Evolutionary conservation across 2,329 filamentous ascomycete species (phyloP).

Genomic region (Laburnicola sp.): DNA sequence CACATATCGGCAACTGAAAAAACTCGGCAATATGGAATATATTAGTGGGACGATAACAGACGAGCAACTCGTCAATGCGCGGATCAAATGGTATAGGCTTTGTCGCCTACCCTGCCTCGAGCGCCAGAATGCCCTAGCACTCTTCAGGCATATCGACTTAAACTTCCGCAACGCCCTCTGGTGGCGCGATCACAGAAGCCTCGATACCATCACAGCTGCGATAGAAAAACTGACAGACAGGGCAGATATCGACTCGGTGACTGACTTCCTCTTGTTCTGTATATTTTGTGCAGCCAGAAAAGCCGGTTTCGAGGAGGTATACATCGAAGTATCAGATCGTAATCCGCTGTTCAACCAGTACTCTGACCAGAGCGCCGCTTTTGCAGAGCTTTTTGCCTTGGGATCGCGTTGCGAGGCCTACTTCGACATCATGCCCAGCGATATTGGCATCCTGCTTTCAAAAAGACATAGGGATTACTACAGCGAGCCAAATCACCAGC

Average conservation of each 20-base stretch:
- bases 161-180: constrained; percentile 34
- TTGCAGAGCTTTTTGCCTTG: constrained; percentile 65
- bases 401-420: constrained; percentile 66
- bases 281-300: constrained; percentile 62
- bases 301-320: constrained; percentile 63
- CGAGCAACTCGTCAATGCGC: constrained; percentile 34
- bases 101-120: constrained; percentile 30
- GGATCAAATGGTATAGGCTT: constrained; percentile 43
- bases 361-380: constrained; percentile 65
- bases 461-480: constrained; percentile 50
- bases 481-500: constrained; percentile 47
- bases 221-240: constrained; percentile 29
- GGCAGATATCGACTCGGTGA: constrained; percentile 33
- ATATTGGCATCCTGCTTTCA: constrained; percentile 41
- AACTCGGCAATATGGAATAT: constrained; percentile 43
- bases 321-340: constrained; percentile 63
- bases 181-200: constrained; percentile 32
- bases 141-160: constrained; percentile 38
- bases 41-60: constrained; percentile 33
- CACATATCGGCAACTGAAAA: constrained; percentile 41
- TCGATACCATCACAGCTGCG: constrained; percentile 37
- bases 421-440: constrained; percentile 56
- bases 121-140: constrained; percentile 26
- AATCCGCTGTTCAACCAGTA: constrained; percentile 65
- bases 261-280: constrained; percentile 60